Base-by-base conservation (phyloP, 2,329 filamentous ascomycete genomes). In the Neonectria punicea region DNA sequence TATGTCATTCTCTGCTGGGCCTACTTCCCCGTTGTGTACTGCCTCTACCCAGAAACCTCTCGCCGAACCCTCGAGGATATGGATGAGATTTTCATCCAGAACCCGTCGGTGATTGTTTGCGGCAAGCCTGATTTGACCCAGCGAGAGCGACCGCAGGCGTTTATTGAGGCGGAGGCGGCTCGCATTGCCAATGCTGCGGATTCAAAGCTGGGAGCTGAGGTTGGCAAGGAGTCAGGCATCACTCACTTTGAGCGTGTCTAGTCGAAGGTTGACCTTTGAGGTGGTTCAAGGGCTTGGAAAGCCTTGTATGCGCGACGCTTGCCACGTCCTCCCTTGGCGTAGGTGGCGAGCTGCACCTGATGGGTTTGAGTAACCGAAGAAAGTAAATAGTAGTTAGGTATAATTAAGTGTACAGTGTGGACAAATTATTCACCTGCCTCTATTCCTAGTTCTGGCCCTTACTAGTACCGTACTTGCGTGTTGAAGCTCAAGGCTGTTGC, bases 1-100 rank as follows among this genome's bases (percentile, higher is more conserved):
- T 77, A 74, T 30, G 75, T 74, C 14, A 65, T 75, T 54, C 74
- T 80, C 53, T 79, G 76, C 66, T 78, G 75, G 70, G 69, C 73
- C 16, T 80, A 76, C 62, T 72, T 79, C 34, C 79, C 79, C 13
- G 67, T 81, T 43, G 81, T 84, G 5, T 86, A 82, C 70, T 78
- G 83, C 63, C 78, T 87, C 49, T 85, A 86, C 60, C 83, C 83
- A 0, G 84, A 86, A 69, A 86, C 84, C 1, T 73, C 80, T 6
- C 76, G 81, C 51, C 77, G 80, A 10, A 81, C 83, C 0, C 76
- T 86, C 7, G 83, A 86, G 69, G 83, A 85, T 49, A 84, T 85
- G 73, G 82, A 85, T 65, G 74, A 81, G 60, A 81, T 81, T 44
- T 82, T 80, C 63, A 75, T 75, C 39, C 71, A 72, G 36, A 71